Evolutionary conservation across 108 stramenopile genomes (phyloP), one percentile per base, ranked within the genome.

Genomic region (Phaeodactylum tricornutum): DNA sequence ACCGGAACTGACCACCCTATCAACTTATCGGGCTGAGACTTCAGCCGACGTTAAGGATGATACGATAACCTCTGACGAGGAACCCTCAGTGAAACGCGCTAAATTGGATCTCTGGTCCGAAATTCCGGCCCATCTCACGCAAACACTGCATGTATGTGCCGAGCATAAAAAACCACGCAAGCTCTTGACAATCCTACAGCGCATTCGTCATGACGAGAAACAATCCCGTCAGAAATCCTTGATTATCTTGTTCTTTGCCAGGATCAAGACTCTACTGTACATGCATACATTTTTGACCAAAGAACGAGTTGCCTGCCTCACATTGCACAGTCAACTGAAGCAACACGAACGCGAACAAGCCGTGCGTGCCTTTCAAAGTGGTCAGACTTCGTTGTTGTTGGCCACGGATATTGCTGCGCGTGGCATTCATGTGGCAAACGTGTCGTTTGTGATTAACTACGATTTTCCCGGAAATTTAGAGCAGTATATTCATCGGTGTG

Each of bases 351-450:
- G 82, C 7, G 69, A 83, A 50, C 38, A 50, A 25, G 38, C 58
- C 25, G 59, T 84, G 29, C 47, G 64, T 11, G 51, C 62, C 20
- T 81, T 86, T 52, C 55, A 47, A 47, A 50, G 50, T 25, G 69
- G 69, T 53, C 7, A 16, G 12, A 16, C 28, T 4, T 9, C 38
- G 17, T 14, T 53, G 19, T 20, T 98, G 35, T 64, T 98, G 14
- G 92, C 95, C 17, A 95, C 94, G n/a, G 97, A 98, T 71, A 64
- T 98, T 16, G 95, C 94, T n/a, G 90, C 93, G 30, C 67, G 97
- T 41, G 97, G 97, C 0, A 69, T 98, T 16, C 91, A 98, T 47
- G 73, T 92, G 51, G 58, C 75, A 2, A 74, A 87, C 51, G 87
- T 96, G 6, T 68, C 84, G 60, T 84, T 69, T 55, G 85, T 96